Evolutionary conservation across 305 asterid genomes (phyloP).

Genomic region (Petunia hybrid): DNA sequence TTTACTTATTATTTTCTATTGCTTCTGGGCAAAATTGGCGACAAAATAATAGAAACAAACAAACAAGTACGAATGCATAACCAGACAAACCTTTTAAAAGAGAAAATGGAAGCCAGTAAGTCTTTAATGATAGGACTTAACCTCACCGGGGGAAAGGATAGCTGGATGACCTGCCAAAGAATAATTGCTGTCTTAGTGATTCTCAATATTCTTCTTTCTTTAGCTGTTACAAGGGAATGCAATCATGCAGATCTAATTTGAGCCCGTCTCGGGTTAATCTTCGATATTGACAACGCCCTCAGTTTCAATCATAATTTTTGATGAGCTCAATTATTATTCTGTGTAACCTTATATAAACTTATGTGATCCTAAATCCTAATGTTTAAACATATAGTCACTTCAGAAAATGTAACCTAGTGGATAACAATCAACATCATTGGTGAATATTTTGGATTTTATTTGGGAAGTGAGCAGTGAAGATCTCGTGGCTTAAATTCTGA

Average conservation of each 20-base stretch:
- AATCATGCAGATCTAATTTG: neutral
- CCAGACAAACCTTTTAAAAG: neutral
- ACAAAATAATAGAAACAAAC: neutral
- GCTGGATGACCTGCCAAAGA: neutral
- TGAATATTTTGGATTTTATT: neutral
- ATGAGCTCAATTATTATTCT: neutral
- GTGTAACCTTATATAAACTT: neutral
- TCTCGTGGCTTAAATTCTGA: neutral
- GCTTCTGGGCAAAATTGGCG: neutral
- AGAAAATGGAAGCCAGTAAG: slow-evolving; percentile 16
- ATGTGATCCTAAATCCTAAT: neutral
- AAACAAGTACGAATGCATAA: slow-evolving; percentile 9
- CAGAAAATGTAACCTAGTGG: slow-evolving; percentile 5
- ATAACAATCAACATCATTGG: neutral
- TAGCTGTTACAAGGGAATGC: neutral
- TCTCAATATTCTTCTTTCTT: neutral
- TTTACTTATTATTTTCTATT: neutral
- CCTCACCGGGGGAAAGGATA: too few relatives aligned
- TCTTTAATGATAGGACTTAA: neutral
- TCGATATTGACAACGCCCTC: neutral
- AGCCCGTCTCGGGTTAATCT: neutral
- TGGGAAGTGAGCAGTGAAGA: neutral
- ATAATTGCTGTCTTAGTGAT: neutral
- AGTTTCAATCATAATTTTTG: neutral
- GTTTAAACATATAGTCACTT: neutral